Evolutionary conservation across 2,329 filamentous ascomycete genomes (phyloP), one percentile per base, ranked within the genome.

Genomic region (Knoxdaviesia proteae): DNA sequence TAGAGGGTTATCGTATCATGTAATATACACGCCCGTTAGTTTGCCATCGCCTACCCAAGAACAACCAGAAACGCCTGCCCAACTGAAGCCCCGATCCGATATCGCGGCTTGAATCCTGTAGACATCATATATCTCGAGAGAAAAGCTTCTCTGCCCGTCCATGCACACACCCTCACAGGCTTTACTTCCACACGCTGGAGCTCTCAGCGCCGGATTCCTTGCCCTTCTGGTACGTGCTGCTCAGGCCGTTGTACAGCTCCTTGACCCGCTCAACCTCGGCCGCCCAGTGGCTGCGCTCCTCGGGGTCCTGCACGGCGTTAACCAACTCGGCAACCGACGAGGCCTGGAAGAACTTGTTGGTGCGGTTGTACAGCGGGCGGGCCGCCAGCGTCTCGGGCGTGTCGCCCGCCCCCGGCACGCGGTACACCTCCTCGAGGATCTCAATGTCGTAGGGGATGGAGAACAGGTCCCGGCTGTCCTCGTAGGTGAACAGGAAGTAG

Each of bases 401-500:
- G 47, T 68, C 61, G 0, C 46, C 44, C 0, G 56, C 54, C 0
- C 54, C 60, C 3, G 53, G 56, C 1, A 73, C 69, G 3, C 65
- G 58, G 49, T 73, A 74, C 1, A 74, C 69, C 44, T 66, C 56
- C 51, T 70, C 57, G 39, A 74, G 49, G 43, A 74, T 74, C 40
- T 71, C 63, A 47, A 74, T 71, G 45, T 74, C 70, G 51, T 72
- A 64, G 2, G 69, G 69, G 44, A 73, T 72, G 3, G 54, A 52
- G 49, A 74, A 73, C 5, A 70, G 49, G 47, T 74, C 68, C 36
- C 69, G 57, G 42, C 64, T 72, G 51, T 74, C 69, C 52, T 72
- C 65, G 50, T 74, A 71, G 0, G 69, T 72, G 53, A 74, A 74
- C 40, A 74, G 56, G 50, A 71, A 71, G 52, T 70, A 73, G 44